Evolutionary conservation across 139 green algal genomes (phyloP).

Genomic region (Chlamydomonas eustigma): DNA sequence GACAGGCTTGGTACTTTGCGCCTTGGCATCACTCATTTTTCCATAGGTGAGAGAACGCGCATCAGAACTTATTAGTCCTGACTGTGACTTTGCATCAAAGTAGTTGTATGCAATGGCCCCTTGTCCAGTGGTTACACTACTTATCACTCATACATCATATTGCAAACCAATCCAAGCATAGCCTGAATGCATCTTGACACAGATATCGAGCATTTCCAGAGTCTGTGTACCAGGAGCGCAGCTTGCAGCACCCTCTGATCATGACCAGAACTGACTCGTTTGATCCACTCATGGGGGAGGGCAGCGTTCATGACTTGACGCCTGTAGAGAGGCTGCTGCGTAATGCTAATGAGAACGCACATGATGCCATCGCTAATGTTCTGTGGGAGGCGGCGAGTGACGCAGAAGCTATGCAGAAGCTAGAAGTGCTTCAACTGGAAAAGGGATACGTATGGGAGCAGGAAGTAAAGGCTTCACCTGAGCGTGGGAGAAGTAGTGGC

Average conservation of each 20-base stretch:
- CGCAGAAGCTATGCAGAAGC: slow-evolving; percentile 32
- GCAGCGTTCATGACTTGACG: slow-evolving; percentile 42
- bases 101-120: no score
- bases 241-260: slow-evolving; percentile 60
- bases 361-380: slow-evolving; percentile 52
- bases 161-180: no score
- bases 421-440: slow-evolving; percentile 39
- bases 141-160: no score
- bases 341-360: slow-evolving; percentile 54
- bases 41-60: slow-evolving; percentile 46
- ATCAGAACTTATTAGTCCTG: no score
- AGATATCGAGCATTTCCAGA: slow-evolving; percentile 59
- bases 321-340: slow-evolving; percentile 71
- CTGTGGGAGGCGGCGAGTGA: slow-evolving; percentile 67
- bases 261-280: slow-evolving; percentile 44
- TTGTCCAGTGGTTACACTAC: no score
- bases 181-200: no score
- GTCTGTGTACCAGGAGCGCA: slow-evolving; percentile 36
- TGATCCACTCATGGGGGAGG: slow-evolving; percentile 47
- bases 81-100: no score
- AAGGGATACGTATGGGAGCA: slow-evolving; percentile 56
- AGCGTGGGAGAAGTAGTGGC: neutral
- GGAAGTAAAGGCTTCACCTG: no score
- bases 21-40: slow-evolving; percentile 81
- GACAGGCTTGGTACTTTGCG: slow-evolving; percentile 76